Conservation (phyloP, 176 grass and related monocot genomes). For the Aegilops bicornis region DNA sequence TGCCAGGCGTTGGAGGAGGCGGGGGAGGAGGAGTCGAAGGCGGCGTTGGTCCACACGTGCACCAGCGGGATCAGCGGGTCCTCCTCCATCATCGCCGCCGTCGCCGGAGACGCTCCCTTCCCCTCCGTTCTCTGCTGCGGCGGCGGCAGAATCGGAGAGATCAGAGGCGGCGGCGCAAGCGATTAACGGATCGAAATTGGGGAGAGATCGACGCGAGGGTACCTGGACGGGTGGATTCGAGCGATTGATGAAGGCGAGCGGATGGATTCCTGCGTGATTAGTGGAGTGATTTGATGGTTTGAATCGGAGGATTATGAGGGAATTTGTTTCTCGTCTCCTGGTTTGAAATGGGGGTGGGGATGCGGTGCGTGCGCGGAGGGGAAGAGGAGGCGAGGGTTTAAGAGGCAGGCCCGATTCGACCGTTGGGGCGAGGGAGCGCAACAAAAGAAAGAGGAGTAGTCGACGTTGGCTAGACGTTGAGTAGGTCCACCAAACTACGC, state of each 20-base stretch:
- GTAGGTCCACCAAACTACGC: neutral
- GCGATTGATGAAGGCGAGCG: neutral
- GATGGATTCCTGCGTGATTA: constrained; percentile 3
- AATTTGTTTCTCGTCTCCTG: neutral
- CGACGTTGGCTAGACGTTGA: neutral
- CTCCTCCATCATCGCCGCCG: constrained; percentile 36
- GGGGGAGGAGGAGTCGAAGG: constrained; percentile 13
- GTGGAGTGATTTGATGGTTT: neutral
- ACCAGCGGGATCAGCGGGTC: constrained; percentile 58
- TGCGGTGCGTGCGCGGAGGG: neutral
- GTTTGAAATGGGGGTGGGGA: constrained; percentile 11
- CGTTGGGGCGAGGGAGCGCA: constrained; percentile 25
- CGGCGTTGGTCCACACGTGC: constrained; percentile 44
- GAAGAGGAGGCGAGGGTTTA: constrained; percentile 34
- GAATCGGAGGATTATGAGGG: neutral
- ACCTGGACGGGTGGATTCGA: constrained; percentile 29
- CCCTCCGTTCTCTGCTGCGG: neutral
- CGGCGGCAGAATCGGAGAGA: neutral
- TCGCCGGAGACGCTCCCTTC: neutral
- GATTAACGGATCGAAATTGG: neutral
- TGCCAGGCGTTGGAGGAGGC: constrained; percentile 15
- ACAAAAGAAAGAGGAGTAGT: neutral
- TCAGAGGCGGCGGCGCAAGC: neutral
- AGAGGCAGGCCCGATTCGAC: constrained; percentile 38
- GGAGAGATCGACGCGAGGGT: neutral